Conservation (phyloP, 345 rosid genomes). For the Triadica sebifera region DNA sequence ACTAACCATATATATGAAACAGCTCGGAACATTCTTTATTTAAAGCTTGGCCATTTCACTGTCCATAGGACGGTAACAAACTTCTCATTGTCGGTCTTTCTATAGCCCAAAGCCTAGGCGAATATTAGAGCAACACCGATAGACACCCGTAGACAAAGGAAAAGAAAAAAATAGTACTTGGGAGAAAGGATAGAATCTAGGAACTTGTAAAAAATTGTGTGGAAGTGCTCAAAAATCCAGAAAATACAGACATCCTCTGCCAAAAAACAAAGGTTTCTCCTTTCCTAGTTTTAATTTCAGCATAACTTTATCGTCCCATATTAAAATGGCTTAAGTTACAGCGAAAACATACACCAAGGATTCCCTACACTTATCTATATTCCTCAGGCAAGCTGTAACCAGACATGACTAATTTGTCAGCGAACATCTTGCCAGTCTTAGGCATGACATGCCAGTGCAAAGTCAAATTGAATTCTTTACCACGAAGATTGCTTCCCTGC, state of each 20-base stretch:
- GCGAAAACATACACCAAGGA: slow-evolving; percentile 11
- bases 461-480: slow-evolving; percentile 81
- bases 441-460: slow-evolving; percentile 98
- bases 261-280: neutral
- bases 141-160: too few relatives aligned
- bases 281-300: slow-evolving; percentile 1
- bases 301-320: slow-evolving; percentile 11
- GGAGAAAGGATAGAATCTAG: neutral
- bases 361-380: slow-evolving; percentile 45
- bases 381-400: slow-evolving; percentile 78
- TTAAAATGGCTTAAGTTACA: slow-evolving; percentile 32
- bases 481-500: slow-evolving; percentile 80
- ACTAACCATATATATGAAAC: too few relatives aligned
- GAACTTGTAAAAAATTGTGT: neutral
- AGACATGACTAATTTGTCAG: slow-evolving; percentile 64
- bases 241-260: neutral
- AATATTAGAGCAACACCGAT: neutral
- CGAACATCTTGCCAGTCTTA: slow-evolving; percentile 89
- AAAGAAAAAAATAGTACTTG: neutral
- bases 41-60: too few relatives aligned
- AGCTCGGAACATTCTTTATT: too few relatives aligned
- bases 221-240: neutral
- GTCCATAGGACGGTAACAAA: too few relatives aligned
- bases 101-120: too few relatives aligned
- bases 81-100: too few relatives aligned